Conservation (phyloP, 1,284 basidiomycete genomes). For the Cryptococcus floricola region DNA sequence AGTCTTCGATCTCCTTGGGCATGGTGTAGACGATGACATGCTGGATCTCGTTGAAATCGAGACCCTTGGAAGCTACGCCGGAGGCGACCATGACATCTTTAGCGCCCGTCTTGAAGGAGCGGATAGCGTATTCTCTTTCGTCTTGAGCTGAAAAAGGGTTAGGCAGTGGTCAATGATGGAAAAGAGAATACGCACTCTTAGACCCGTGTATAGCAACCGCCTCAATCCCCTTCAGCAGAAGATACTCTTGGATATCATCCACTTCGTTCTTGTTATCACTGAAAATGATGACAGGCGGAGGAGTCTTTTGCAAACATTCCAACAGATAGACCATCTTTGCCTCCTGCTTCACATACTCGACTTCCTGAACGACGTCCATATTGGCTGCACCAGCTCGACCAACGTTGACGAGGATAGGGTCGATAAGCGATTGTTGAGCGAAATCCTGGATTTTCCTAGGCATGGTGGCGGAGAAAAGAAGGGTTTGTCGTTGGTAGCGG, state of each 20-base stretch:
- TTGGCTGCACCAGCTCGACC: conserved; percentile 97
- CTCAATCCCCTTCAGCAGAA: conserved; percentile 93
- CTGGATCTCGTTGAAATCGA: conserved; percentile 96
- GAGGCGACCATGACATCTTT: conserved; percentile 99
- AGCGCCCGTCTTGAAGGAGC: conserved; percentile 90
- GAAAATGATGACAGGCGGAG: conserved; percentile 96
- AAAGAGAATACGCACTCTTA: conserved; percentile 62
- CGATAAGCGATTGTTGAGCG: conserved; percentile 88
- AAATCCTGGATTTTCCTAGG: conserved; percentile 98
- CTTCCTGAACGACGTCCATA: conserved; percentile 92
- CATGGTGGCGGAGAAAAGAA: conserved; percentile 98
- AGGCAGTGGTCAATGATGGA: not conserved
- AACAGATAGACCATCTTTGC: conserved; percentile 99
- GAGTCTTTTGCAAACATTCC: conserved; percentile 96
- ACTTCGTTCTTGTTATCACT: conserved; percentile 99
- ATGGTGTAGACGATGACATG: conserved; percentile 68
- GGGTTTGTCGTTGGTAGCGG: conserved; percentile 91
- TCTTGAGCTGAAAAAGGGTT: conserved; percentile 70
- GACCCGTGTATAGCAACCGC: conserved; percentile 98
- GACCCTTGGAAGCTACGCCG: conserved; percentile 92
- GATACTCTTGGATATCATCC: conserved; percentile 97
- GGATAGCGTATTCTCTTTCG: conserved; percentile 97
- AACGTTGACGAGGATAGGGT: conserved; percentile 92
- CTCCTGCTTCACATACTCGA: conserved; percentile 98
- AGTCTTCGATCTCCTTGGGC: conserved; percentile 98